Base-by-base conservation (phyloP, 2,329 filamentous ascomycete genomes). In the Cladosporium phlei region DNA sequence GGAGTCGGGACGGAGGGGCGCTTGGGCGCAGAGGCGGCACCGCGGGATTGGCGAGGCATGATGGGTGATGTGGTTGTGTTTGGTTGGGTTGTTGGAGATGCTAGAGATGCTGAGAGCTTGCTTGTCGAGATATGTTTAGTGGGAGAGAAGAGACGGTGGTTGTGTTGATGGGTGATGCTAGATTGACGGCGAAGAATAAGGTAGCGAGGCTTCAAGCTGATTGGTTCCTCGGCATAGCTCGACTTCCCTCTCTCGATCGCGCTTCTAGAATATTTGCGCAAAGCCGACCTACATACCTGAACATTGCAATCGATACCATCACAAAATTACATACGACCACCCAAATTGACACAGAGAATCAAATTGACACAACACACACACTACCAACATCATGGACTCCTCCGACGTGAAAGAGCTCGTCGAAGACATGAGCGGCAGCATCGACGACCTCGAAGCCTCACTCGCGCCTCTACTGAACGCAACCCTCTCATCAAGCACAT, bases 401-500 rank as follows among this genome's bases (percentile, higher is more conserved):
- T 45, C 42, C 28, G 42, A 45, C 6, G 42, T 45, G 11, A 45
- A 35, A 14, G 42, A 45, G 24, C 30, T 45, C 7, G 42, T 24
- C 11, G 42, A 45, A 11, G 78, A 83, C 64, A 80, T 96, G 42
- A 78, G 80, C 56, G 44, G 40, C 7, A 81, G 89, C 63, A 79
- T 97, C 40, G 86, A 94, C 67, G 79, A 83, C 46, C 77, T 97
- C 37, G 81, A 94, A 62, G 78, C 83, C 27, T 75, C 79, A 3
- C 74, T 97, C 21, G 69, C 79, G 52, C 88, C 91, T n/a, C 71
- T 97, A 5, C 70, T 95, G 20, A 72, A 75, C 27, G 75, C 76
- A 39, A 67, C 77, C 1, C 70, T 96, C 33, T 73, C 80, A 40
- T 79, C 83, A 30, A 78, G 80, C 47, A 81, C 88, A 4, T 83